Base-by-base conservation (phyloP, 305 asterid genomes). In the Withania somnifera region DNA sequence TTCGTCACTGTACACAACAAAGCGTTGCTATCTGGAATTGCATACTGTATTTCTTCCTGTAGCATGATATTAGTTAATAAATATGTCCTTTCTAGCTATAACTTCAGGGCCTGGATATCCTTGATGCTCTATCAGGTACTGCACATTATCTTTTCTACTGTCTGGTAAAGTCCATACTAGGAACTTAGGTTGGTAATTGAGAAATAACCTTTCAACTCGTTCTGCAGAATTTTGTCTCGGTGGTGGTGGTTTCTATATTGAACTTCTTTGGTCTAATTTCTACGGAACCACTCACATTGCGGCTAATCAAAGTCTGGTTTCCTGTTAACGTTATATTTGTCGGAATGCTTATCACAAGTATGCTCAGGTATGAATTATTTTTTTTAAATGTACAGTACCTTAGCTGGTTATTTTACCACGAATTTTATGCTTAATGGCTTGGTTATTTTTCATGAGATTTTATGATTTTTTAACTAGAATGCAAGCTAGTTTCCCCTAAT, bases 61-160 rank as follows among this genome's bases (percentile, higher is more conserved):
- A 83, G 98, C 85, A 95, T 95, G 98, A 95, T 95, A 87, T 86
- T 95, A 83, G 97, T 92, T 66, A 95, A 95, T 89, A 95, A 95
- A 86, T 95, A 87, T 87, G 97, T 95, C 81, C 97, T 95, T 85
- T 95, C 98, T 85, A 89, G 97, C 89, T 95, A 93, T 87, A 89
- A 86, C 90, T 93, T 95, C 77, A 91, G 89, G 56, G 98, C 98
- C 19, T 97, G 94, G 76, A 93, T 95, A 85, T 92, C 93, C 58
- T 88, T 95, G 97, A 95, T 93, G 98, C 90, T 95, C 76, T 95
- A 92, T 86, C 98, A 95, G 98, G 98, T 95, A 69, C 71, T n/a
- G n/a, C n/a, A n/a, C 6, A 80, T 10, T 13, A 61, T 4, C 64
- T 47, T 22, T 69, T 63, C 0, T 17, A 28, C 22, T 28, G 0